Evolutionary conservation across 2,329 filamentous ascomycete species (phyloP).

Genomic region (Coleophoma cylindrospora): DNA sequence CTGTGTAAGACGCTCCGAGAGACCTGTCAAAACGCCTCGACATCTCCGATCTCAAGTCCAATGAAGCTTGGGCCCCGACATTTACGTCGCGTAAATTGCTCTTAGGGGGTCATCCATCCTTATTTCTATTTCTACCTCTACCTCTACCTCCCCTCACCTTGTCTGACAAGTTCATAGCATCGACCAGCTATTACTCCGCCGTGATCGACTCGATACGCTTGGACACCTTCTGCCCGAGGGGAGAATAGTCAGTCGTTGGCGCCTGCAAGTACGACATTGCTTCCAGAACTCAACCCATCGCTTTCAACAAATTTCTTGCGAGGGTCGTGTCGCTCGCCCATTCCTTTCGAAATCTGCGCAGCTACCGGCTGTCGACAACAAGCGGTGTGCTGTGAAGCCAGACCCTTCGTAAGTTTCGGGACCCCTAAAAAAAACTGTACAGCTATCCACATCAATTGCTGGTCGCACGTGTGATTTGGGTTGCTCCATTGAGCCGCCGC

Average conservation of each 20-base stretch:
- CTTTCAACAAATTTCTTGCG: too few species aligned
- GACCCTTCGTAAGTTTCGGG: constrained; percentile 7
- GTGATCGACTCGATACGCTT: neutral
- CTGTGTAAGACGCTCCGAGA: too few species aligned
- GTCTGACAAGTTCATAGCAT: neutral
- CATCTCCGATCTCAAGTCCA: constrained; percentile 2
- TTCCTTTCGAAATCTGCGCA: constrained; percentile 1
- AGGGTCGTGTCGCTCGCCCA: too few species aligned
- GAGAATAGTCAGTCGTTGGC: too few species aligned
- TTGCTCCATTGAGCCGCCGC: constrained; percentile 1
- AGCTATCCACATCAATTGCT: neutral
- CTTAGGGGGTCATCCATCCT: neutral
- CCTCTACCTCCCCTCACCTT: neutral
- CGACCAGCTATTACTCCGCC: neutral
- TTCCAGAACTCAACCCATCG: neutral
- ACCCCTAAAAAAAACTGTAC: neutral
- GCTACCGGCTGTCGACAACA: neutral
- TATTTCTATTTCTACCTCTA: neutral
- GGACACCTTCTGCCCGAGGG: neutral
- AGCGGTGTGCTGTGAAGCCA: constrained; percentile 9
- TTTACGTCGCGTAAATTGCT: constrained; percentile 10
- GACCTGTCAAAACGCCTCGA: too few species aligned
- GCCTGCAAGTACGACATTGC: too few species aligned
- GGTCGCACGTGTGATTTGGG: neutral
- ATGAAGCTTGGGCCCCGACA: constrained; percentile 3